Conservation (phyloP, 495 filamentous ascomycete genomes). For the Daldinia grandis region DNA sequence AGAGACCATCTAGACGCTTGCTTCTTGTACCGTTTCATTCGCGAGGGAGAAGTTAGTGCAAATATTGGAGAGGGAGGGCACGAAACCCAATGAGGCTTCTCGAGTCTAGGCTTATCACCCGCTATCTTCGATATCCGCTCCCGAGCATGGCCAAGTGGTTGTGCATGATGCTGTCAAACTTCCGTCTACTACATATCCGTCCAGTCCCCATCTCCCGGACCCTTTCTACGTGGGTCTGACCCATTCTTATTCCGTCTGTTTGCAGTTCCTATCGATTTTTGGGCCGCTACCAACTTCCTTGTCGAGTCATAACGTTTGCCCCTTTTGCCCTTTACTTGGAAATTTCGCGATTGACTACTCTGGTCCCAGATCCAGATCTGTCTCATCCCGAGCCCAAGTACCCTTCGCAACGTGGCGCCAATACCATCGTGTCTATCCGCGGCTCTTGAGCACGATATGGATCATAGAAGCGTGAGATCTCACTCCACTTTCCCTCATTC, state of each 20-base stretch:
- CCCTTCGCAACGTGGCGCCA: constrained; percentile 63
- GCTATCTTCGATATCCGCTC: constrained; percentile 14
- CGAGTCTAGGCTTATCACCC: not conserved
- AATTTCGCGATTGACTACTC: constrained; percentile 43
- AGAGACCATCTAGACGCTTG: not conserved
- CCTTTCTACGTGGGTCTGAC: constrained; percentile 37
- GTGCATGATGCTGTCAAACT: constrained; percentile 41
- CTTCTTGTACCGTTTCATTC: constrained; percentile 34
- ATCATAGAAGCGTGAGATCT: constrained; percentile 54
- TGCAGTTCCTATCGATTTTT: constrained; percentile 34
- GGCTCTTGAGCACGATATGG: constrained; percentile 50
- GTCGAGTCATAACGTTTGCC: constrained; percentile 46
- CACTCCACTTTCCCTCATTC: constrained; percentile 46
- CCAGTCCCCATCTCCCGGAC: constrained; percentile 11
- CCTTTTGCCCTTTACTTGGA: constrained; percentile 42
- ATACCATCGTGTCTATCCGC: constrained; percentile 51
- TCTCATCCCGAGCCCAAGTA: constrained; percentile 46
- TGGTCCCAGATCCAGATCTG: constrained; percentile 39
- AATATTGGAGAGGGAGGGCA: constrained; percentile 22
- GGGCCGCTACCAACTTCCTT: constrained; percentile 46
- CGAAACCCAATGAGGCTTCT: constrained; percentile 28
- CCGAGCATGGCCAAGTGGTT: constrained; percentile 33
- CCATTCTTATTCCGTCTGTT: constrained; percentile 33
- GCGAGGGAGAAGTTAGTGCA: constrained; percentile 16
- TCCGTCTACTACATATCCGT: constrained; percentile 2